phyloP scores from a whole-genome alignment of 371 early-diverging fungal genomes.

The Syncephalastrum sp. region DNA sequence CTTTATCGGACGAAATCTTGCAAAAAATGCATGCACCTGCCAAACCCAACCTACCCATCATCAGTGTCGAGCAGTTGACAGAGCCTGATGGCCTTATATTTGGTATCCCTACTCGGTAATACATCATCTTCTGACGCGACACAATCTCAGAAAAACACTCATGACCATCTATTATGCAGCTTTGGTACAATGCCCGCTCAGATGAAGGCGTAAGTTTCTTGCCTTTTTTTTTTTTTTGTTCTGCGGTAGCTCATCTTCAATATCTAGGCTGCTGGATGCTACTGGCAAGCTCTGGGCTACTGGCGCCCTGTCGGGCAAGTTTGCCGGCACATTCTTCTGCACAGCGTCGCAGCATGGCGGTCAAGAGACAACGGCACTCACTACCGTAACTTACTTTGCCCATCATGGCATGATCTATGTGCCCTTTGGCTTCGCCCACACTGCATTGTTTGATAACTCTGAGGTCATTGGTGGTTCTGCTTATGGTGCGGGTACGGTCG shows the following conservation, averaged over 20 bases:
- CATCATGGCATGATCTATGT: conserved; percentile 85
- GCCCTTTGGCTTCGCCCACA: conserved; percentile 65
- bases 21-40: conserved; percentile 71
- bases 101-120: conserved; percentile 66
- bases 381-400: conserved; percentile 68
- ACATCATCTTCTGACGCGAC: not conserved
- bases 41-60: conserved; percentile 62
- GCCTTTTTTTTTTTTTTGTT: not conserved
- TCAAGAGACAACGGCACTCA: conserved; percentile 75
- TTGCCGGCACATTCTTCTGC: conserved; percentile 72
- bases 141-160: not conserved
- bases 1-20: conserved; percentile 64
- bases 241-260: not conserved
- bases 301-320: conserved; percentile 69
- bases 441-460: conserved; percentile 48
- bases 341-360: conserved; percentile 78
- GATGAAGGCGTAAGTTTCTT: conserved; percentile 54
- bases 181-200: conserved; percentile 76
- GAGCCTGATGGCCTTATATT: conserved; percentile 81
- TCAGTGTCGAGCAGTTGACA: conserved; percentile 55
- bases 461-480: conserved; percentile 70
- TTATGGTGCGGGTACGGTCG: conserved; percentile 70
- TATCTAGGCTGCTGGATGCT: conserved; percentile 51
- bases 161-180: not conserved
- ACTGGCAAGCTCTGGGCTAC: conserved; percentile 73